These are phyloP conservation scores for Aureobasidium sp. DNA, from an alignment of 2,329 filamentous ascomycete genomes.

Conservation along the genomic window DNA sequence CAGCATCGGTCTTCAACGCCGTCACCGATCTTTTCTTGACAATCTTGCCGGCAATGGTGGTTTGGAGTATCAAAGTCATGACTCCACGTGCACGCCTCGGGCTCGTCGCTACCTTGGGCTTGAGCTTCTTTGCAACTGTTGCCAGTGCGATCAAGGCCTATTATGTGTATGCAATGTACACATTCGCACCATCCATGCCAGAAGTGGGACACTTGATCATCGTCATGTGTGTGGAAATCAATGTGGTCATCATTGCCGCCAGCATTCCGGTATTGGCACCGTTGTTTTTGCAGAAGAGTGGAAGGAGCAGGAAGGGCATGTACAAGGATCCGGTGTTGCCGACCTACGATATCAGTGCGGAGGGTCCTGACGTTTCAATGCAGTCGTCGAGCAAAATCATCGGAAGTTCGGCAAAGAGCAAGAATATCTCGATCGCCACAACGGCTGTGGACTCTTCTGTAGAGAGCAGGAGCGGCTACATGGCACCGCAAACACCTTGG, in stretches of 20 bases:
- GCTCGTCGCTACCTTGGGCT: background rate
- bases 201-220: background rate
- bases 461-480: background rate
- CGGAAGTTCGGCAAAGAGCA: background rate
- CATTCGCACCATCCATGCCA: background rate
- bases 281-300: background rate
- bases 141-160: constrained; percentile 1
- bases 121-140: background rate
- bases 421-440: background rate
- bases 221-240: constrained; percentile 5
- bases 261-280: background rate
- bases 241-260: background rate
- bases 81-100: background rate
- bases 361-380: background rate
- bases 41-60: background rate
- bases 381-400: background rate
- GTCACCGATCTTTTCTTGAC: background rate
- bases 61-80: constrained; percentile 6
- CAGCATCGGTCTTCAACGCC: background rate
- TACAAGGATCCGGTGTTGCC: background rate
- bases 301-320: background rate
- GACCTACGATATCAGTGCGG: background rate
- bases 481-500: background rate
- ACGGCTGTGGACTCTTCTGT: background rate
- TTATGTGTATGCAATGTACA: constrained; percentile 2